phyloP scores from a whole-genome alignment of 805 yeast species.

The Metschnikowia koreensis region DNA sequence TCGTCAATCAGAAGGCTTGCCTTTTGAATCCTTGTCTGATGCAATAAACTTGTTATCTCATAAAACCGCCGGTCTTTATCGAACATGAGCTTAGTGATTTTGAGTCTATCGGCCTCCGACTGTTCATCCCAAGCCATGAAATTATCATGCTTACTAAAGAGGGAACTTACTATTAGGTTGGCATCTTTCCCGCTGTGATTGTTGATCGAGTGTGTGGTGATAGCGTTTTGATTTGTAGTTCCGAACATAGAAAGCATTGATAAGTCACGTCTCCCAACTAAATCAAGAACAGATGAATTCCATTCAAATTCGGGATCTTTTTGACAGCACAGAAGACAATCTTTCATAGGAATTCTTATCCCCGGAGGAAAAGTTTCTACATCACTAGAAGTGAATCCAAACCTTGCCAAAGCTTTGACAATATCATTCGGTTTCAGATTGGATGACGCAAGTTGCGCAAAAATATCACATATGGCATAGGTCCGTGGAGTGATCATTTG shows the following conservation, averaged over 20 bases:
- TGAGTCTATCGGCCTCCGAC: slow-evolving; percentile 64
- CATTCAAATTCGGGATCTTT: slow-evolving; percentile 49
- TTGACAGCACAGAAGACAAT: slow-evolving; percentile 54
- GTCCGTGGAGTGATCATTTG: slow-evolving; percentile 65
- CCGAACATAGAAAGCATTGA: slow-evolving; percentile 25
- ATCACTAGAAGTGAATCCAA: slow-evolving; percentile 48
- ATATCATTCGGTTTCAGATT: slow-evolving; percentile 52
- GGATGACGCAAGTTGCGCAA: slow-evolving; percentile 59
- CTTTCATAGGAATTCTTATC: slow-evolving; percentile 62
- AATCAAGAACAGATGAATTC: slow-evolving; percentile 46
- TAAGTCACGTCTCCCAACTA: slow-evolving; percentile 71
- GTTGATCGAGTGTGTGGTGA: background rate
- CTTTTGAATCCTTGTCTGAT: slow-evolving; percentile 64
- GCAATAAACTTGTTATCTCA: slow-evolving; percentile 71
- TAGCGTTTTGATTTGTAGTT: too few species aligned
- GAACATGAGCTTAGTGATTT: slow-evolving; percentile 69
- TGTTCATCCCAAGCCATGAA: slow-evolving; percentile 68
- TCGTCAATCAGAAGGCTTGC: slow-evolving; percentile 42
- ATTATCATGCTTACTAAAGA: slow-evolving; percentile 40
- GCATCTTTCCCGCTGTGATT: slow-evolving; percentile 27
- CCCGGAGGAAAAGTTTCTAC: slow-evolving; percentile 77
- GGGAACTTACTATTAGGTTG: slow-evolving; percentile 39
- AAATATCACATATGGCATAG: slow-evolving; percentile 53
- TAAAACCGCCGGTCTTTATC: slow-evolving; percentile 74
- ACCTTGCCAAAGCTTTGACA: slow-evolving; percentile 59